These are phyloP conservation scores for Pyronema domesticum DNA, from an alignment of 495 filamentous ascomycete genomes.

Conservation along the genomic window DNA sequence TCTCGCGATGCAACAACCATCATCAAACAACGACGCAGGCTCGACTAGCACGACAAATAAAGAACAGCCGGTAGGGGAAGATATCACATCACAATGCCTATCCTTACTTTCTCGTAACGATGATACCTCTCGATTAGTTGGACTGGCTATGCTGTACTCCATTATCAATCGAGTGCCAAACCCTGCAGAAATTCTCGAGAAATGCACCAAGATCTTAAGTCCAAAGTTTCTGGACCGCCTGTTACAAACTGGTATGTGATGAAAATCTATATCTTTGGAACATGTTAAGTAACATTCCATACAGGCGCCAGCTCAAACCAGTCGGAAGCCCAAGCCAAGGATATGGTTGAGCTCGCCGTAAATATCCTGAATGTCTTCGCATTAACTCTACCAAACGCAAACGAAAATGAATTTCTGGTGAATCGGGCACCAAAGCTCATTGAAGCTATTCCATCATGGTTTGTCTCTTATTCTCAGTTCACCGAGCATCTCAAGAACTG, in stretches of 20 bases:
- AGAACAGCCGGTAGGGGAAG: conserved; percentile 3
- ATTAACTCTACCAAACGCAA: conserved; percentile 31
- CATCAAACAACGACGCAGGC: too few relatives aligned
- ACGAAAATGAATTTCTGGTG: conserved; percentile 29
- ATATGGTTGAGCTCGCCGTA: conserved; percentile 45
- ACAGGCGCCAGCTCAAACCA: conserved; percentile 25
- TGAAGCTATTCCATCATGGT: conserved; percentile 36
- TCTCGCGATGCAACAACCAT: too few relatives aligned
- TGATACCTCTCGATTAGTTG: conserved; percentile 48
- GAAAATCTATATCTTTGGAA: not conserved
- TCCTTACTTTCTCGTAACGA: conserved; percentile 35
- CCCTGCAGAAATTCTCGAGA: conserved; percentile 25
- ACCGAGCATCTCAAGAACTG: not conserved
- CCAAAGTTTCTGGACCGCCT: conserved; percentile 43
- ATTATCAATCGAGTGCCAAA: conserved; percentile 38
- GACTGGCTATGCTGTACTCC: conserved; percentile 43
- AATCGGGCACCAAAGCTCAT: conserved; percentile 35
- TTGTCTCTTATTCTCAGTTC: conserved; percentile 3
- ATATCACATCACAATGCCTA: conserved; percentile 12
- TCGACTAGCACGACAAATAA: not conserved
- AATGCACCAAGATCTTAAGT: conserved; percentile 37
- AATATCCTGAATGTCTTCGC: conserved; percentile 42
- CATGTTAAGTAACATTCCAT: conserved; percentile 1
- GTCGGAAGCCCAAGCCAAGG: conserved; percentile 28
- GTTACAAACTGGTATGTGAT: conserved; percentile 30